phyloP scores from a whole-genome alignment of 371 early-diverging fungal genomes.

The Rhizopus sp. region DNA sequence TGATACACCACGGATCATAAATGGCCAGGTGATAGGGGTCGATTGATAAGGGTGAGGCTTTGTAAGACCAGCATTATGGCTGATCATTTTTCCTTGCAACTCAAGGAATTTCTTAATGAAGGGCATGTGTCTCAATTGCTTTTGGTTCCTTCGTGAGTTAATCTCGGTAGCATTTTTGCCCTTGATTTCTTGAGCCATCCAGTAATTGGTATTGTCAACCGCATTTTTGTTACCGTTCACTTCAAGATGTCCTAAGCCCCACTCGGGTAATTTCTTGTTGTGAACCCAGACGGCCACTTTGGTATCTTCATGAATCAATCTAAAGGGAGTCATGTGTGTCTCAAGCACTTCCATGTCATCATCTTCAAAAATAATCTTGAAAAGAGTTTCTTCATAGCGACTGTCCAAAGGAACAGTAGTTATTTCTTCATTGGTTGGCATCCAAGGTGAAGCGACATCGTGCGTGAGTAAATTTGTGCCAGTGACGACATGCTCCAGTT shows the following conservation, averaged over 20 bases:
- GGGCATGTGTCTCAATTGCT: slow-evolving; percentile 50
- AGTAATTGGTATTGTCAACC: slow-evolving; percentile 71
- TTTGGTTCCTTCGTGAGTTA: slow-evolving; percentile 31
- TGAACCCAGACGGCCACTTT: slow-evolving; percentile 84
- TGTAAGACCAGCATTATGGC: slow-evolving; percentile 89
- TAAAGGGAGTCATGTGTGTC: slow-evolving; percentile 63
- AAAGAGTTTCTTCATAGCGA: slow-evolving; percentile 68
- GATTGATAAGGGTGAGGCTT: slow-evolving; percentile 93
- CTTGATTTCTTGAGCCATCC: slow-evolving; percentile 73
- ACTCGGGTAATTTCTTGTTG: slow-evolving; percentile 80
- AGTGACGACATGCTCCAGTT: slow-evolving; percentile 71
- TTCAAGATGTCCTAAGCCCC: slow-evolving; percentile 96
- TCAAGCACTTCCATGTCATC: slow-evolving; percentile 42
- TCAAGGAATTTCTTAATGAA: slow-evolving; percentile 89
- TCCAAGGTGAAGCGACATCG: slow-evolving; percentile 97
- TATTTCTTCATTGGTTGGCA: slow-evolving; percentile 95
- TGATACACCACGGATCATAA: slow-evolving; percentile 87
- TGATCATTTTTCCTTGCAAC: slow-evolving; percentile 87
- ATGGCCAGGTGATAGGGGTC: slow-evolving; percentile 86
- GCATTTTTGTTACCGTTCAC: slow-evolving; percentile 94
- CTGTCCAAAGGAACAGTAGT: slow-evolving; percentile 70
- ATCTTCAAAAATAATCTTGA: slow-evolving; percentile 61
- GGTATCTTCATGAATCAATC: slow-evolving; percentile 79
- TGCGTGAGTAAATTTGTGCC: slow-evolving; percentile 83
- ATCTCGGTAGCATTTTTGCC: slow-evolving; percentile 60